Evolutionary conservation across 306 rosid species (phyloP).

Genomic region (Malus sieversii): DNA sequence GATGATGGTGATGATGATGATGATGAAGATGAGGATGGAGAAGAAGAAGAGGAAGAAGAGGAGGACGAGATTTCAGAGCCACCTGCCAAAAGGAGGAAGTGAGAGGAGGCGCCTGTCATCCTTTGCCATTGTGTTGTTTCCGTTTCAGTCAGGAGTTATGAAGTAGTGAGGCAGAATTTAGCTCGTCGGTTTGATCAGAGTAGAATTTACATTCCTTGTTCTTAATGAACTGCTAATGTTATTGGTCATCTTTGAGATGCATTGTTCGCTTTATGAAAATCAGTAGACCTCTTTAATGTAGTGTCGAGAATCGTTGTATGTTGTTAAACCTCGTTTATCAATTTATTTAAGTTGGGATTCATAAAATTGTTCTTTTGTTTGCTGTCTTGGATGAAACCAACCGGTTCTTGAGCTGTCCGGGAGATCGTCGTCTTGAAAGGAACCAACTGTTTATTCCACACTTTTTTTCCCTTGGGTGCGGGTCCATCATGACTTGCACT

Average conservation of each 20-base stretch:
- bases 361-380: neutral
- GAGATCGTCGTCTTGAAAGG: neutral
- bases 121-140: neutral
- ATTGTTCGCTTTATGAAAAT: neutral
- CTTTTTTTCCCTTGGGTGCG: neutral
- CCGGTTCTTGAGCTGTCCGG: neutral
- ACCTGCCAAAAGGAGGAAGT: constrained; percentile 78
- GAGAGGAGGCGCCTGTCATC: constrained; percentile 18
- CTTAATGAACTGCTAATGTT: constrained; percentile 1
- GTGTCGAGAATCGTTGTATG: neutral
- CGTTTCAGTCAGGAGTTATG: constrained; percentile 4
- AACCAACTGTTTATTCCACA: neutral
- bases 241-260: neutral
- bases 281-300: constrained; percentile 8
- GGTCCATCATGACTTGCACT: neutral
- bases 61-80: constrained; percentile 61
- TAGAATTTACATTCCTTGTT: constrained; percentile 20
- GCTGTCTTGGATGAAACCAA: neutral
- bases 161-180: constrained; percentile 28
- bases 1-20: constrained; percentile 20
- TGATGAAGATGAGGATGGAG: constrained; percentile 8
- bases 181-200: constrained; percentile 15
- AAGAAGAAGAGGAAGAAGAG: constrained; percentile 35
- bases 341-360: neutral
- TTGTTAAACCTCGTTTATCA: neutral